Conservation (phyloP, 140 eudicot genomes). For the Senecio squalidus region DNA sequence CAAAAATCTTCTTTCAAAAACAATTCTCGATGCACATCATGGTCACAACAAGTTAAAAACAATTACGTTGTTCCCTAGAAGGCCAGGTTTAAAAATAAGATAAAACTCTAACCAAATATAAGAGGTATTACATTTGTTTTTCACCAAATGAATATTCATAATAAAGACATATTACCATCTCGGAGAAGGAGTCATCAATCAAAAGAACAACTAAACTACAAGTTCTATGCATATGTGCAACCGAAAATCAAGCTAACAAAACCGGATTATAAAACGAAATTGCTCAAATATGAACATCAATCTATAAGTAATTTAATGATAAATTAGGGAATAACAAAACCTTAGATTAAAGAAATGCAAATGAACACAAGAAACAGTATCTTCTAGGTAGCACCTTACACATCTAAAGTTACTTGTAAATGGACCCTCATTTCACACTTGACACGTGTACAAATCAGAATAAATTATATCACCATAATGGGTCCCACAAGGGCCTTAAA, state of each 20-base stretch:
- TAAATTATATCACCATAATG: not conserved
- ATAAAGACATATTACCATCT: no score
- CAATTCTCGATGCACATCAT: no score
- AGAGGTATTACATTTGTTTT: no score
- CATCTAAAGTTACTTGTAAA: slow-evolving; percentile 26
- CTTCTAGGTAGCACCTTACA: slow-evolving; percentile 37
- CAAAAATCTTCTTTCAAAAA: no score
- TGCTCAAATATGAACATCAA: slow-evolving; percentile 15
- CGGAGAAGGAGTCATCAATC: no score
- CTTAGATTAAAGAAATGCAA: not conserved
- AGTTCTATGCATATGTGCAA: slow-evolving; percentile 1
- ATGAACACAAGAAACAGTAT: slow-evolving; percentile 28
- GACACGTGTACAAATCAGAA: slow-evolving; percentile 24
- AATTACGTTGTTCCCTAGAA: no score
- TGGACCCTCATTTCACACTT: slow-evolving; percentile 4
- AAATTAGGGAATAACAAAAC: slow-evolving; percentile 19
- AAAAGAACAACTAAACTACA: slow-evolving; percentile 7
- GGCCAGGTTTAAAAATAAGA: no score
- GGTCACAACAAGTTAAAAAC: no score
- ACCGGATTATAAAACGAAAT: not conserved
- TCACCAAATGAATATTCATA: no score
- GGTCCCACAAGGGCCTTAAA: slow-evolving; percentile 20
- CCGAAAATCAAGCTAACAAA: slow-evolving; percentile 8
- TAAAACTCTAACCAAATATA: no score
- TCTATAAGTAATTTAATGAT: not conserved